Evolutionary conservation across 2,329 filamentous ascomycete genomes (phyloP), one percentile per base, ranked within the genome.

Genomic region (Monascus ruber): DNA sequence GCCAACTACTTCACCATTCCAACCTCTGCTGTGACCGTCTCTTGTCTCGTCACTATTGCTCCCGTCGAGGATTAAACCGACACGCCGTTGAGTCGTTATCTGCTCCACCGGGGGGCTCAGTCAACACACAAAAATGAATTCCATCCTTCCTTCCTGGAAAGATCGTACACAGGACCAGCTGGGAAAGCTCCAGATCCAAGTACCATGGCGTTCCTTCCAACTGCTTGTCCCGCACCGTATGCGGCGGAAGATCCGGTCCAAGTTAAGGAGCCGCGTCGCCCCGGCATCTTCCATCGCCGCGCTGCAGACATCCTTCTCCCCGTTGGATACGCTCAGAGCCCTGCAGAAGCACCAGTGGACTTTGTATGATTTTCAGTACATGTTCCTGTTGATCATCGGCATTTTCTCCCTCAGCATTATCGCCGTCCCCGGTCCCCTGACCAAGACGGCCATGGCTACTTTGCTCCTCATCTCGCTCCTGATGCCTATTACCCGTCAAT

Each of bases 391-490:
- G 42, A 73, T 81, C 39, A 63, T 94, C 36, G 79, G 78, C 50
- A 77, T 94, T 50, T 94, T 94, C 67, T 86, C 82, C 38, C 72
- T 95, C 44, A 83, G 74, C 52, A 79, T 95, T 47, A 85, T 89
- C 45, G 83, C 88, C 47, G 74, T 70, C 8, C 79, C 86, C 0
- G 86, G 86, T 1, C 83, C 86, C 0, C 62, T 89, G 40, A 66
- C 82, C 47, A 95, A 94, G 73, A 80, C 81, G 1, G 72, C 79
- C 35, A 76, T 82, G 33, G 73, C 85, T 9, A 72, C 80, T 1
- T 69, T 77, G 38, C 72, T 88, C 44, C 69, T 82, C 43, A 69
- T 78, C 49, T 77, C 87, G 27, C 69, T 94, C 31, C 69, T 89
- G 34, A 75, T 94, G 62, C 89, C 89, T 5, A 74, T 85, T 37